Evolutionary conservation across 495 filamentous ascomycete species (phyloP), one percentile per base, ranked within the genome.

Genomic region (Sporormia fimetaria): DNA sequence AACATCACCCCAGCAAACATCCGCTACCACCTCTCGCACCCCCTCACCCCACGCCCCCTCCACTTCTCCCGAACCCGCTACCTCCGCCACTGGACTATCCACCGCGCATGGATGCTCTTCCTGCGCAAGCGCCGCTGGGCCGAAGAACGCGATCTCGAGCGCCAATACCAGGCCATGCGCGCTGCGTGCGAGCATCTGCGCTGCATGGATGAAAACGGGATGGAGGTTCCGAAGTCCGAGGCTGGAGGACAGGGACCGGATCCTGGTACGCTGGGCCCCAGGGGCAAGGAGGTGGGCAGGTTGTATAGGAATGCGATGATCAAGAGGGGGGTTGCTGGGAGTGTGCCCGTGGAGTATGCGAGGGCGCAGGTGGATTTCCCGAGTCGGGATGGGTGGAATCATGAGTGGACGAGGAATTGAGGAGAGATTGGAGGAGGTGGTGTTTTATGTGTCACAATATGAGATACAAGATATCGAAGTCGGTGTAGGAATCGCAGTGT

Each of bases 11-110:
- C 42, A 79, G 76, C 68, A 16, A 42, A 72, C 14, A 81, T 81
- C 57, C 71, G 74, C 54, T 80, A 80, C 63, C 71, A 74, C 62
- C 74, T 81, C 43, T 45, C 61, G 39, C 77, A 82, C 59, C 72
- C 75, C 24, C 59, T 68, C 31, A 78, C 73, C 17, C 83, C 83
- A 0, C 76, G 83, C 2, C 86, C 87, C 2, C 73, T 95, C 48
- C 75, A 83, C 46, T 80, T 94, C 71, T 83, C 75, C 18, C 84
- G 87, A 48, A 81, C 80, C 66, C 81, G 90, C 39, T 73, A 75
- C 65, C 79, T 96, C 50, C 82, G 90, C 17, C 90, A 99, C 68
- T 99, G 92, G 90, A 94, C 90, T 37, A 96, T 99, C 67, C 87
- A 96, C 66, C 86, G 90, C 51, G 90, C 87, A 15, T 95, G 85